phyloP scores from a whole-genome alignment of 2,329 filamentous ascomycete species.

The Chaetomiaceae sp. region DNA sequence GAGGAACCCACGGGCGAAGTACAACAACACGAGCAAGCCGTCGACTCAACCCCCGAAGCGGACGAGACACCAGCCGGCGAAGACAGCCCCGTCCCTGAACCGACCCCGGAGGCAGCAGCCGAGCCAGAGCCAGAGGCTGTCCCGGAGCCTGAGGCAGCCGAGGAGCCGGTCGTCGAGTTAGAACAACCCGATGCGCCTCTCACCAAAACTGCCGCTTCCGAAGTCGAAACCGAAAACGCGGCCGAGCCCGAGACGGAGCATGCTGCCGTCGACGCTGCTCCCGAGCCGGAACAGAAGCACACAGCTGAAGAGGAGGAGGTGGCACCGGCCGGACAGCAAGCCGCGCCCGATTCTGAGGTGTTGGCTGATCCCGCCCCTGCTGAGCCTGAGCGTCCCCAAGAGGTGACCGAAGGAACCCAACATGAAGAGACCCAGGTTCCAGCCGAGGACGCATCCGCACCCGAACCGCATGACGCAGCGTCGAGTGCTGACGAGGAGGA shows the following conservation, averaged over 20 bases:
- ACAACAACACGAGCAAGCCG: not conserved
- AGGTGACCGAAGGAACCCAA: not conserved
- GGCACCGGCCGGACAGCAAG: not conserved
- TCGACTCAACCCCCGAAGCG: not conserved
- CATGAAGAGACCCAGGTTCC: not conserved
- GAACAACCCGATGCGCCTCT: not conserved
- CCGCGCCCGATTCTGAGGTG: no score
- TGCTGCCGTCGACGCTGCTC: not conserved
- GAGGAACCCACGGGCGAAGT: not conserved
- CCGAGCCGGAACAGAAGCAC: not conserved
- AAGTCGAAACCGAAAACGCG: not conserved
- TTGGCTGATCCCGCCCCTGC: not conserved
- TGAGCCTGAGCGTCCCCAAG: not conserved
- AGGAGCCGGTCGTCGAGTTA: not conserved
- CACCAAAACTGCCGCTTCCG: not conserved
- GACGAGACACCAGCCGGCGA: not conserved
- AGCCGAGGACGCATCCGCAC: slow-evolving; percentile 7
- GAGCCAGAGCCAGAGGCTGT: not conserved
- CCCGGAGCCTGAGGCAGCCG: not conserved
- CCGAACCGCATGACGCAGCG: not conserved
- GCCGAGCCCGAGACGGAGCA: not conserved
- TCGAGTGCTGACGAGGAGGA: slow-evolving; percentile 10
- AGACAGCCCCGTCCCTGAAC: not conserved
- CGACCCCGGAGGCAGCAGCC: not conserved
- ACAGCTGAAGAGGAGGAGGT: not conserved